Conservation (phyloP, 106 monocot species). For the Acanthochlamys bracteata region DNA sequence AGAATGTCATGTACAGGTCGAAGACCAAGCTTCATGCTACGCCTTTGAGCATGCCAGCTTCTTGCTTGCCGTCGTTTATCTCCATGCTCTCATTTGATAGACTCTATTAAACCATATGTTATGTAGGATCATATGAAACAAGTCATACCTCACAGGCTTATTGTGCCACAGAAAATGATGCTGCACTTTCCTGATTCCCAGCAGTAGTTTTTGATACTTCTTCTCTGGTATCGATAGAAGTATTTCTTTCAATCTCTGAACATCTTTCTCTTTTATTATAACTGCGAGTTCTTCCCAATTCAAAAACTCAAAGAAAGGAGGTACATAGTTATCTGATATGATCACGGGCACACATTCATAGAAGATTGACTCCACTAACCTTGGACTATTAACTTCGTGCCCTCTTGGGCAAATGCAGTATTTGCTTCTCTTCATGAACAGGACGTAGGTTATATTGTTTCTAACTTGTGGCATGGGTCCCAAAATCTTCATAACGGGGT, state of each 20-base stretch:
- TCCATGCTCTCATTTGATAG: slow-evolving; percentile 17
- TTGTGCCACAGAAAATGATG: slow-evolving; percentile 62
- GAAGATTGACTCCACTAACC: slow-evolving; percentile 52
- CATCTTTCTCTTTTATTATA: slow-evolving; percentile 40
- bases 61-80: slow-evolving; percentile 5
- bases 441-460: slow-evolving; percentile 30
- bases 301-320: slow-evolving; percentile 60
- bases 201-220: slow-evolving; percentile 36
- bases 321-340: slow-evolving; percentile 64
- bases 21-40: background rate
- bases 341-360: slow-evolving; percentile 75
- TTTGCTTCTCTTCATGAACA: slow-evolving; percentile 58
- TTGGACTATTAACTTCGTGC: slow-evolving; percentile 57
- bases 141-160: slow-evolving; percentile 52
- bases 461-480: slow-evolving; percentile 31
- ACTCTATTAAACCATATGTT: slow-evolving; percentile 62
- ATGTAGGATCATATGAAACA: slow-evolving; percentile 67
- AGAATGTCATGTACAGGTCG: background rate
- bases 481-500: slow-evolving; percentile 60
- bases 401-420: slow-evolving; percentile 75
- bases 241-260: slow-evolving; percentile 53
- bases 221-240: slow-evolving; percentile 32
- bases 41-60: background rate
- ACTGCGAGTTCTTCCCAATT: slow-evolving; percentile 67
- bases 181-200: slow-evolving; percentile 52